Percentiles rank a stretch among this genome's conserved stretches.
phyloP scores from a whole-genome alignment of 192 early-diverging fungal species.

The Coemansia sp. region DNA sequence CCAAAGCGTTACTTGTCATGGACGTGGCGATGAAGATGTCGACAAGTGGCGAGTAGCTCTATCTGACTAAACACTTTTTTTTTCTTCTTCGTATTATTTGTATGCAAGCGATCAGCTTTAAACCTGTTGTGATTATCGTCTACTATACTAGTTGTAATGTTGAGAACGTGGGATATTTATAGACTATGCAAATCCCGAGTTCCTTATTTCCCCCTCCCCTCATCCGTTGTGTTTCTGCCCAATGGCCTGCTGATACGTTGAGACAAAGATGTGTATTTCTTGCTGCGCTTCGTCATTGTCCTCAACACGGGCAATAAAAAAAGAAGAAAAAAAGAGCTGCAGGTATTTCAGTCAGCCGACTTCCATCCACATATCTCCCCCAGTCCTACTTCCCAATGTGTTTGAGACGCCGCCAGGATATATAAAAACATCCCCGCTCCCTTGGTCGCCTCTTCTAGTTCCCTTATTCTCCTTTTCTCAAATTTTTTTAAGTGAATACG shows the following conservation, averaged over 20 bases:
- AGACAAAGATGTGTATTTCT: not conserved
- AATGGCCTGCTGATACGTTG: conserved; percentile 3
- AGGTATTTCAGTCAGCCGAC: not conserved
- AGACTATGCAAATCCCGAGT: not conserved
- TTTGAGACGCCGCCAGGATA: not conserved
- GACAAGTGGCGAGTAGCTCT: conserved; percentile 54
- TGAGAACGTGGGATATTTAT: not conserved
- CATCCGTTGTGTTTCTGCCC: not conserved
- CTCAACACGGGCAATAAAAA: not conserved
- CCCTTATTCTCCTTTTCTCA: not conserved
- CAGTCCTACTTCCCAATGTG: not conserved
- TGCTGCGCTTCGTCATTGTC: conserved; percentile 5
- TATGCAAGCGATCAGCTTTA: conserved; percentile 26
- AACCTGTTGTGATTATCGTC: conserved; percentile 35
- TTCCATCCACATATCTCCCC: not conserved
- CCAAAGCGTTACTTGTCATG: conserved; percentile 56
- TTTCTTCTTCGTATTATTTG: conserved; percentile 6
- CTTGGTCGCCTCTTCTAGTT: not conserved
- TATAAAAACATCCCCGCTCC: not conserved
- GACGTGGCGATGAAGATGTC: conserved; percentile 53
- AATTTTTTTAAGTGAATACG: not conserved
- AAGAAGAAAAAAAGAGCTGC: not conserved
- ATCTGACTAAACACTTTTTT: conserved; percentile 7
- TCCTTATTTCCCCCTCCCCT: not conserved
- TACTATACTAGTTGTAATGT: conserved; percentile 11